A percentile compares a stretch with the other conserved stretches of the same genome.
phyloP scores from a whole-genome alignment of 805 yeast genomes.

The Blastobotrys chiropterorum region DNA sequence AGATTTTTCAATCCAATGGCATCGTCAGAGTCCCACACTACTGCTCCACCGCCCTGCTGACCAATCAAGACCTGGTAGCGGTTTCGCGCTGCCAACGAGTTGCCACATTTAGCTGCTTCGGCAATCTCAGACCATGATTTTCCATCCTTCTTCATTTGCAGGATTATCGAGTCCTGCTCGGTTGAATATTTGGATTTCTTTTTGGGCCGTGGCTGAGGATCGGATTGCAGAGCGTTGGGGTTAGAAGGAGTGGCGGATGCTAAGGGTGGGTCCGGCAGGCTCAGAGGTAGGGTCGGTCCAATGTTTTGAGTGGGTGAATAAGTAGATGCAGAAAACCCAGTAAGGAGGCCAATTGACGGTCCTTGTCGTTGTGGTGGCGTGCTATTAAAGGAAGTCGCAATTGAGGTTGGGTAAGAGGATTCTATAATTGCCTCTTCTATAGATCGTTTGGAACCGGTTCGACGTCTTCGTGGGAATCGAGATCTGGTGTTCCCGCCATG shows the following conservation, averaged over 20 bases:
- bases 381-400: slow-evolving; percentile 7
- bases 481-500: slow-evolving; percentile 7
- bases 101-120: slow-evolving; percentile 53
- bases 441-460: slow-evolving; percentile 23
- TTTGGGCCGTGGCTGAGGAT: slow-evolving; percentile 45
- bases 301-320: slow-evolving; percentile 3
- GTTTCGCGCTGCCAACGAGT: slow-evolving; percentile 67
- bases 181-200: slow-evolving; percentile 64
- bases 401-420: slow-evolving; percentile 15
- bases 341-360: slow-evolving; percentile 11
- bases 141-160: slow-evolving; percentile 55
- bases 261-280: slow-evolving; percentile 46
- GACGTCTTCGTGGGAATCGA: slow-evolving; percentile 15
- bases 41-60: slow-evolving; percentile 71
- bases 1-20: slow-evolving; percentile 42
- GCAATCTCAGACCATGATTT: slow-evolving; percentile 73
- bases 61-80: slow-evolving; percentile 77
- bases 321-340: slow-evolving; percentile 8
- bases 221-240: slow-evolving; percentile 38
- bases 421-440: slow-evolving; percentile 22
- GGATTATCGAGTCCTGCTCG: slow-evolving; percentile 62
- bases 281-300: slow-evolving; percentile 17
- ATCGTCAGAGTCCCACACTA: slow-evolving; percentile 57
- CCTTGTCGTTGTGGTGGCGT: slow-evolving; percentile 9
- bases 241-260: slow-evolving; percentile 35